These are phyloP conservation scores for Yarrowia divulgata DNA, from an alignment of 805 yeast genomes.

Conservation along the genomic window DNA sequence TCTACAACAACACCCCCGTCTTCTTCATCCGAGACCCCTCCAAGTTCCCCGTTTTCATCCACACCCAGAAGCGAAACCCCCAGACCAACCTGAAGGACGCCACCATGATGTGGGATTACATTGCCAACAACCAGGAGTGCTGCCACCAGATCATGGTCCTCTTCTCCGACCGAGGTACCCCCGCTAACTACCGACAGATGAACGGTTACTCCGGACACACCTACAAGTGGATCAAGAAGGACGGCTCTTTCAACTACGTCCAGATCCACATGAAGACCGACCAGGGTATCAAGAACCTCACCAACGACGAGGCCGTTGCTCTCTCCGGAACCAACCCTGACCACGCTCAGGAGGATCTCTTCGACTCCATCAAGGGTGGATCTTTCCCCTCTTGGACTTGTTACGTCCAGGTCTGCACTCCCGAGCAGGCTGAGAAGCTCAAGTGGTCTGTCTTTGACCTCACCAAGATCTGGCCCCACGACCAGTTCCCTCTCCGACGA, in stretches of 20 bases:
- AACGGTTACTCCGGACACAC: slow-evolving; percentile 73
- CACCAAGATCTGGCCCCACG: slow-evolving; percentile 67
- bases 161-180: slow-evolving; percentile 69
- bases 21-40: slow-evolving; percentile 70
- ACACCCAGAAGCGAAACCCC: slow-evolving; percentile 75
- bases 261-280: slow-evolving; percentile 63
- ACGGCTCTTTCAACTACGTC: slow-evolving; percentile 61
- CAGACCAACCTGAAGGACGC: slow-evolving; percentile 66
- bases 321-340: slow-evolving; percentile 61
- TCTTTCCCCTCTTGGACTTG: slow-evolving; percentile 60
- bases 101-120: slow-evolving; percentile 65
- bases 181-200: slow-evolving; percentile 62
- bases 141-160: slow-evolving; percentile 64
- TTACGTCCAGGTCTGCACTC: slow-evolving; percentile 66
- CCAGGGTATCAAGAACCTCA: slow-evolving; percentile 58
- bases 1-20: slow-evolving; percentile 74
- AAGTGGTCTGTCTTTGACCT: slow-evolving; percentile 60
- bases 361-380: slow-evolving; percentile 57
- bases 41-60: slow-evolving; percentile 70
- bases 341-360: slow-evolving; percentile 56
- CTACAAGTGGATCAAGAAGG: slow-evolving; percentile 61
- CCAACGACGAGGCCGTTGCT: slow-evolving; percentile 57
- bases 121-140: slow-evolving; percentile 61
- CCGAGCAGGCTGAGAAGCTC: slow-evolving; percentile 61
- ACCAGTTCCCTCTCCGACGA: slow-evolving; percentile 61